Evolutionary conservation across 805 yeast genomes (phyloP), one percentile per base, ranked within the genome.

Genomic region (Monosporozyma solicola): DNA sequence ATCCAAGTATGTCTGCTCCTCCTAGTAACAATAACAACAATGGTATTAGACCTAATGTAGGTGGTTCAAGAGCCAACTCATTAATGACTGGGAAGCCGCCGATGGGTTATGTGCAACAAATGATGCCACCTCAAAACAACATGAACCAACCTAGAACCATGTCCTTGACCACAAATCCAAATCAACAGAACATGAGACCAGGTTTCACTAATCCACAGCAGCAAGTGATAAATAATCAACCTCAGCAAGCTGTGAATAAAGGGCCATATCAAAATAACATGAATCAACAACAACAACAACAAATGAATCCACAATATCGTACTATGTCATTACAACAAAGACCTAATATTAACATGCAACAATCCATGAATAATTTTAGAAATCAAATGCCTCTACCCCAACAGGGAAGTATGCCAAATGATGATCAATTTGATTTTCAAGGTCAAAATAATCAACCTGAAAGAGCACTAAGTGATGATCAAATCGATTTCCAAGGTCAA

Each of bases 61-160:
- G 48, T 25, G 50, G 49, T 13, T 31, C 49, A 33, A 53, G 58
- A 41, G 44, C 58, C 3, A 54, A 49, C 44, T 52, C 58, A 13
- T 22, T 55, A n/a, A 49, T 47, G 47, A 41, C 50, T 10, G 54
- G 51, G 1, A 39, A 27, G 16, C 50, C 56, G 22, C 25, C 48
- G 20, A 47, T 33, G 51, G 49, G 33, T 16, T 47, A 41, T 9
- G 33, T 41, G 7, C 51, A 47, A 39, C 58, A 53, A 32, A 43
- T 35, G 15, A 49, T 37, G 27, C 55, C 49, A 24, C 55, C 48
- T n/a, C 54, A 50, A 41, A 24, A 24, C 13, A 24, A 24, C 13
- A 43, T 43, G 46, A 43, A 43, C 25, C 39, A 37, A 29, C 54
- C 55, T 31, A 47, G 54, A 16, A 44, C 57, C 3, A 53, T 53